phyloP scores from a whole-genome alignment of 108 stramenopile species.

The Chaetoceros tenuissimus region DNA sequence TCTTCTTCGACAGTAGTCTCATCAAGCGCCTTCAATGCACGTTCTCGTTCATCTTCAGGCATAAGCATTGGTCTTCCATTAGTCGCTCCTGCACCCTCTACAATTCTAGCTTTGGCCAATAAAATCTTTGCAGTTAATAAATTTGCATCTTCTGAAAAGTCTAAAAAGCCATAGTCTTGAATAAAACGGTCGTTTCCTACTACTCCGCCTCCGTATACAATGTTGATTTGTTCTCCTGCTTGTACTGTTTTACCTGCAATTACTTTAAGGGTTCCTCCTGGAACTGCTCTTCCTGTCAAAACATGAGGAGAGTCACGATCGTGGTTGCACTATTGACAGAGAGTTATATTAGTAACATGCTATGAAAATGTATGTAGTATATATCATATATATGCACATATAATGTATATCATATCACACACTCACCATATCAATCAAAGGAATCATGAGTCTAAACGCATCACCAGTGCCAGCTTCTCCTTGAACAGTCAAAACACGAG shows the following conservation, averaged over 20 bases:
- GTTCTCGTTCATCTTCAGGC: constrained; percentile 33
- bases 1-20: constrained; percentile 49
- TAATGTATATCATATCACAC: too few species aligned
- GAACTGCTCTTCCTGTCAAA: constrained; percentile 53
- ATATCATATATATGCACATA: too few species aligned
- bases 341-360: too few species aligned
- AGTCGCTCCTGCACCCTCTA: constrained; percentile 21
- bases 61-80: constrained; percentile 12
- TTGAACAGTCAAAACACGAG: constrained; percentile 61
- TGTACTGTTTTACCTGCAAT: constrained; percentile 60
- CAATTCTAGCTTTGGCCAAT: constrained; percentile 29
- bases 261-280: constrained; percentile 59
- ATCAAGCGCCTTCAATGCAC: constrained; percentile 36
- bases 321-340: constrained; percentile 61
- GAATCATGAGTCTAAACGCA: constrained; percentile 58
- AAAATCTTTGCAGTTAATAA: constrained; percentile 38
- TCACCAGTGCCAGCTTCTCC: constrained; percentile 30
- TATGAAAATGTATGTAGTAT: too few species aligned
- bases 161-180: constrained; percentile 58
- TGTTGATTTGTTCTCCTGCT: constrained; percentile 60
- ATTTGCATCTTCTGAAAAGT: constrained; percentile 23
- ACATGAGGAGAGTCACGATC: constrained; percentile 58
- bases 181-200: constrained; percentile 71
- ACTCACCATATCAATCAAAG: constrained; percentile 77
- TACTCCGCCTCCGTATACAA: constrained; percentile 60